Conservation (phyloP, 2,329 filamentous ascomycete genomes). For the Pochonia chlamydosporia region DNA sequence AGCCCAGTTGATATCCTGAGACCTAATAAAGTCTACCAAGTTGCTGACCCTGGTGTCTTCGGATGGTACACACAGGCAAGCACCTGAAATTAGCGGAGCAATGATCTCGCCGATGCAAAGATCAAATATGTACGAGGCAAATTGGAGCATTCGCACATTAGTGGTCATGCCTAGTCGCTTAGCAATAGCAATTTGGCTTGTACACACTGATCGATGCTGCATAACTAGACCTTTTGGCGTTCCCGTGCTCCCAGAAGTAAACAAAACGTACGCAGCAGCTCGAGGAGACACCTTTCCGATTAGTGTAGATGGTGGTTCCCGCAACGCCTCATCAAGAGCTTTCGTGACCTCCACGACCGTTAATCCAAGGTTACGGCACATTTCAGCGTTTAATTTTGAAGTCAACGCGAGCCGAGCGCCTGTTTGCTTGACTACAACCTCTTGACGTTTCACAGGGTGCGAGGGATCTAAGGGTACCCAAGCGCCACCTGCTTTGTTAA, state of each 20-base stretch:
- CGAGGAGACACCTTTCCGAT: too few species aligned
- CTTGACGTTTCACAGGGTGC: not conserved
- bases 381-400: too few species aligned
- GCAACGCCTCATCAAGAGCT: too few species aligned
- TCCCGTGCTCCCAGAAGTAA: not conserved
- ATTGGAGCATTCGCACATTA: conserved; percentile 2
- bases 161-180: not conserved
- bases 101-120: conserved; percentile 2
- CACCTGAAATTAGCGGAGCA: conserved; percentile 1
- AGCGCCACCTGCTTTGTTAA: conserved; percentile 10
- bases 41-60: not conserved
- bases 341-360: too few species aligned
- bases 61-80: conserved; percentile 7
- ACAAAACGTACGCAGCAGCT: not conserved
- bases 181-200: not conserved
- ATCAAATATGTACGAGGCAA: conserved; percentile 5
- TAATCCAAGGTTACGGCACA: too few species aligned
- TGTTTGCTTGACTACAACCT: not conserved
- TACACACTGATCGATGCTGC: not conserved
- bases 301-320: too few species aligned
- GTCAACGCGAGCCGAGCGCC: too few species aligned
- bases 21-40: not conserved
- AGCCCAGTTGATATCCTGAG: not conserved
- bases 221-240: not conserved
- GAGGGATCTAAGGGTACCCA: conserved; percentile 9